Base-by-base conservation (phyloP, 2,329 filamentous ascomycete species). In the Pseudogymnoascus sp. region DNA sequence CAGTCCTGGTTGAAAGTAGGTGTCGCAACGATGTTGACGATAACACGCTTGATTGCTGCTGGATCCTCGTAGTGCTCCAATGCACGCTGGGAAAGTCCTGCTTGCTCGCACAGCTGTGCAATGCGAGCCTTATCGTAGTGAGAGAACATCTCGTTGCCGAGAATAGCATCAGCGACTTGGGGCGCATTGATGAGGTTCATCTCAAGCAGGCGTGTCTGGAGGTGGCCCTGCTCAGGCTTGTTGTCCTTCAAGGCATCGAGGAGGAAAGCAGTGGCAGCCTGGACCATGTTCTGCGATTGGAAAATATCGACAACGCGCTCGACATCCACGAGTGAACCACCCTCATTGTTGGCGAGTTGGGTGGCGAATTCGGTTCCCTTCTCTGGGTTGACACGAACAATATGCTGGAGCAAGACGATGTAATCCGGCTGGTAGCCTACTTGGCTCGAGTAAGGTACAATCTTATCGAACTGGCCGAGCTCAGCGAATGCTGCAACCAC, bases 171-270 rank as follows among this genome's bases (percentile, higher is more conserved):
- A 3, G 96, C 95, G 63, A 99, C 96, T 77, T 98, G 95, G 61
- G 95, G 95, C 1, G 95, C 96, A 70, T 96, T 96, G 77, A 96
- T 83, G 67, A 99, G 79, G 77, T 99, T 99, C 93, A 99, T 98
- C 82, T 99, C 96, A 64, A 99, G 81, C 2, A 99, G 83, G 66
- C 95, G 89, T 21, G 96, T 99, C 78, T 99, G 95, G 41, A 99
- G 83, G 69, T 93, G 88, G 41, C 88, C 93, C 74, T 99, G 93
- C 76, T 99, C 95, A 0, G 92, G 92, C 71, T 88, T 89, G 79
- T 99, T 97, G 70, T 95, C 92, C 77, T 96, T 95, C 36, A 99
- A 84, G 2, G 93, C 93, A 77, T 99, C 95, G 25, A 99, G 85
- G 62, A 99, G 80, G 84, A 99, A 99, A n/a, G 93, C 93, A 2